Evolutionary conservation across 2,329 filamentous ascomycete species (phyloP).

Genomic region (Aureobasidium vineae): DNA sequence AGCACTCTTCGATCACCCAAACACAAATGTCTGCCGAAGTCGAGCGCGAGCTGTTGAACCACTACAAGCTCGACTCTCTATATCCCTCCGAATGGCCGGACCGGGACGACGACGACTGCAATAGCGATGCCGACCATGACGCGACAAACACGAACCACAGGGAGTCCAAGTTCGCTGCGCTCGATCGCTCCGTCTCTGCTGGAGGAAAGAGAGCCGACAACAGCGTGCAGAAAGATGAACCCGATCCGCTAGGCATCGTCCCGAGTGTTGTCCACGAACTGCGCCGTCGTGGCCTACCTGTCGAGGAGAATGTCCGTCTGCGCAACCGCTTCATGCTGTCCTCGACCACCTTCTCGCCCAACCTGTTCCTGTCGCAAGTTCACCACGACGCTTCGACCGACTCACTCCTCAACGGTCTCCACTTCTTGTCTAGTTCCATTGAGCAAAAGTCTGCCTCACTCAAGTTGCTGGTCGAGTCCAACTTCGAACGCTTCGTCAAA

Average conservation of each 20-base stretch:
- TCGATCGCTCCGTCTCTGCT: slow-evolving; percentile 65
- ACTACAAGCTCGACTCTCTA: slow-evolving; percentile 79
- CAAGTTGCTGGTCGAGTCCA: slow-evolving; percentile 94
- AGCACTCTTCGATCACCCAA: neutral
- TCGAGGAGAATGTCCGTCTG: slow-evolving; percentile 71
- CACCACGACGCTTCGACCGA: slow-evolving; percentile 84
- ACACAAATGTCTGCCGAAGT: slow-evolving; percentile 60
- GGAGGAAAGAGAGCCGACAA: slow-evolving; percentile 70
- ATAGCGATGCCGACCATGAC: slow-evolving; percentile 54
- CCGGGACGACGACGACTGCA: slow-evolving; percentile 75
- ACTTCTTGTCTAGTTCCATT: slow-evolving; percentile 85
- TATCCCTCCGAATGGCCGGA: slow-evolving; percentile 84
- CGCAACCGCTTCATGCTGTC: slow-evolving; percentile 93
- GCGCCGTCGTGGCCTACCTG: slow-evolving; percentile 69
- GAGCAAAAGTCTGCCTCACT: slow-evolving; percentile 97
- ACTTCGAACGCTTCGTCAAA: slow-evolving; percentile 96
- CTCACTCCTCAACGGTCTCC: slow-evolving; percentile 74
- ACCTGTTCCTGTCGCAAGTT: slow-evolving; percentile 86
- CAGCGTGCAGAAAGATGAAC: slow-evolving; percentile 84
- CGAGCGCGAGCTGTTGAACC: slow-evolving; percentile 75
- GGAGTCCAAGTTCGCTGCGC: slow-evolving; percentile 78
- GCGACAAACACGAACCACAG: slow-evolving; percentile 29
- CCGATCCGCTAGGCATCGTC: slow-evolving; percentile 83
- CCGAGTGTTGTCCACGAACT: slow-evolving; percentile 83
- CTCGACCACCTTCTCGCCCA: slow-evolving; percentile 91